Conservation (phyloP, 2,329 filamentous ascomycete species). For the Fusarium siculi region DNA sequence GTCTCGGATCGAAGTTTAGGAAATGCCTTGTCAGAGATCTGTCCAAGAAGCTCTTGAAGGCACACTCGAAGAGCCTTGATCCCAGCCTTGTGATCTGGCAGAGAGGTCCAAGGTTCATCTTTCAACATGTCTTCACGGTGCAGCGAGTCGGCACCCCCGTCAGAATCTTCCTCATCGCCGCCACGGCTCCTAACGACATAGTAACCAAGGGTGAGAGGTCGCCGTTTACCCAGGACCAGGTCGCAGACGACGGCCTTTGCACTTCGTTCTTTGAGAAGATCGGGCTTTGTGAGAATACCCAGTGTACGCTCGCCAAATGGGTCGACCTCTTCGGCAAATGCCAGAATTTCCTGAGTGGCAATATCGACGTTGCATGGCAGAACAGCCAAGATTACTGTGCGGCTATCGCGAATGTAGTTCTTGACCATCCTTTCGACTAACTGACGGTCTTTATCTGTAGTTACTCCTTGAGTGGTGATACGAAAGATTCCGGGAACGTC, state of each 20-base stretch:
- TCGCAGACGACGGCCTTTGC: background rate
- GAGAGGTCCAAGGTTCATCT: background rate
- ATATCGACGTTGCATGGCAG: background rate
- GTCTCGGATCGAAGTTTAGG: background rate
- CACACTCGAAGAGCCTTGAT: background rate
- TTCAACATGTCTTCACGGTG: background rate
- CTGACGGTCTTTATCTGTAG: background rate
- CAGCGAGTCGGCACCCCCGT: background rate
- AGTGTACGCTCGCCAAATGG: background rate
- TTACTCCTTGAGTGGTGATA: background rate
- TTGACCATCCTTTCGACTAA: background rate
- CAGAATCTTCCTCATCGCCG: background rate
- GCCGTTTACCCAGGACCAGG: background rate
- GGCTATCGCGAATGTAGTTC: background rate
- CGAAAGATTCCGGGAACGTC: background rate
- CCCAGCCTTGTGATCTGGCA: background rate
- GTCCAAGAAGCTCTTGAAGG: background rate
- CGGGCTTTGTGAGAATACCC: background rate
- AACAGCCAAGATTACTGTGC: background rate
- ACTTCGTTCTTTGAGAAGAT: background rate
- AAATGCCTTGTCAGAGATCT: background rate
- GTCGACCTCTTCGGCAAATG: background rate
- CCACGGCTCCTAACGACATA: background rate
- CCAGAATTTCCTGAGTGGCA: background rate
- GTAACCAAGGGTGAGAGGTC: background rate